Evolutionary conservation across 352 stramenopile species (phyloP).

Genomic region (Phytophthora parvispora): DNA sequence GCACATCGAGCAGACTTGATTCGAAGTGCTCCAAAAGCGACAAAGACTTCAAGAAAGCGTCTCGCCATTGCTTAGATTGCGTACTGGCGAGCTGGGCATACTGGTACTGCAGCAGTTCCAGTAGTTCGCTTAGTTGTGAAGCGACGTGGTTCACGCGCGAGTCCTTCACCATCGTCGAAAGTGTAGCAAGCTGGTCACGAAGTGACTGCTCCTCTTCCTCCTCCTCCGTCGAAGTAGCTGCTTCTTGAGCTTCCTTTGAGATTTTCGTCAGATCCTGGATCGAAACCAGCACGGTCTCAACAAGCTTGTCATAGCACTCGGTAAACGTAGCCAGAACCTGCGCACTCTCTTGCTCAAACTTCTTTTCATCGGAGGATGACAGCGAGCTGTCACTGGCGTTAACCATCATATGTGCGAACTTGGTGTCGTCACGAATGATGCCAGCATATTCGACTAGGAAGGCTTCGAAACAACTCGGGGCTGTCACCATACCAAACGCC

Average conservation of each 20-base stretch:
- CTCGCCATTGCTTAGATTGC: slow-evolving; percentile 34
- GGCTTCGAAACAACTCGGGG: slow-evolving; percentile 45
- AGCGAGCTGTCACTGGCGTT: neutral
- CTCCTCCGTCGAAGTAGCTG: slow-evolving; percentile 1
- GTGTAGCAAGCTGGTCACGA: slow-evolving; percentile 56
- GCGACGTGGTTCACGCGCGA: slow-evolving; percentile 80
- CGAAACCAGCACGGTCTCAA: slow-evolving; percentile 81
- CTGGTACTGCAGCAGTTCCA: slow-evolving; percentile 62
- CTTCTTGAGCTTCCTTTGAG: slow-evolving; percentile 27
- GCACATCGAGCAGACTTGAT: slow-evolving; percentile 69
- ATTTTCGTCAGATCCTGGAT: slow-evolving; percentile 86
- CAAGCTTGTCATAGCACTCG: slow-evolving; percentile 70
- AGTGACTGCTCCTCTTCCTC: slow-evolving; percentile 42
- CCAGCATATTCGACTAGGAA: slow-evolving; percentile 34
- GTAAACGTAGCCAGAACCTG: slow-evolving; percentile 55
- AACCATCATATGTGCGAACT: slow-evolving; percentile 47
- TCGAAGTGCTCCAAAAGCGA: slow-evolving; percentile 69
- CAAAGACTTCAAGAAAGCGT: slow-evolving; percentile 55
- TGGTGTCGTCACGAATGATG: slow-evolving; percentile 41
- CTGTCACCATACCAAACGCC: slow-evolving; percentile 38
- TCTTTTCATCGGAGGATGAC: slow-evolving; percentile 1
- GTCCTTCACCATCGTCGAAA: slow-evolving; percentile 72
- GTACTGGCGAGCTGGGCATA: slow-evolving; percentile 49
- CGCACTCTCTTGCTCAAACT: slow-evolving; percentile 22
- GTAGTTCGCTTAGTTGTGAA: slow-evolving; percentile 56